phyloP scores from a whole-genome alignment of 306 rosid species.

The Senna tora region DNA sequence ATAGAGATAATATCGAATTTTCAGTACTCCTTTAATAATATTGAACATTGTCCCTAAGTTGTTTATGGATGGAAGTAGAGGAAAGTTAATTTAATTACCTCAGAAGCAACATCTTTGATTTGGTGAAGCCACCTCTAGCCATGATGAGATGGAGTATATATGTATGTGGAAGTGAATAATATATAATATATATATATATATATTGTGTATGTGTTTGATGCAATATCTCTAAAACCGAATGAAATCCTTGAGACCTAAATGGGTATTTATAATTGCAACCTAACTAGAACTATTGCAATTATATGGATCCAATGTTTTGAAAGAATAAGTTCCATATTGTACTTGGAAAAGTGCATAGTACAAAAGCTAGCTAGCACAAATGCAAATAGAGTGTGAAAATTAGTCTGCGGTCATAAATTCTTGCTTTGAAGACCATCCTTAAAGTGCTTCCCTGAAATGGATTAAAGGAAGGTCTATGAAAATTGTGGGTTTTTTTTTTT shows the following conservation, averaged over 20 bases:
- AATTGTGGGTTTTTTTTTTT: neutral
- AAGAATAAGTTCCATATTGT: neutral
- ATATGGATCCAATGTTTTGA: neutral
- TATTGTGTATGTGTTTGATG: too few relatives aligned
- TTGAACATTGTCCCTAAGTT: too few relatives aligned
- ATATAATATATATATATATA: too few relatives aligned
- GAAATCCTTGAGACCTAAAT: neutral
- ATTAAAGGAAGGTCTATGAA: neutral
- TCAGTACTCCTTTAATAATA: too few relatives aligned
- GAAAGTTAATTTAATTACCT: conserved; percentile 35
- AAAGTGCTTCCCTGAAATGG: conserved; percentile 5
- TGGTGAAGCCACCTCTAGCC: conserved; percentile 40
- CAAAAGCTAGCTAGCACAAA: neutral
- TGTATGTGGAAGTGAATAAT: neutral
- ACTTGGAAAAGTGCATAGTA: too few relatives aligned
- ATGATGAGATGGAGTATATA: conserved; percentile 27
- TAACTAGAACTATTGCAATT: neutral
- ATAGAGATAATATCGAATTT: too few relatives aligned
- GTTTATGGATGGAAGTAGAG: too few relatives aligned
- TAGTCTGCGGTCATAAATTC: conserved; percentile 32
- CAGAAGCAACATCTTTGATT: conserved; percentile 36
- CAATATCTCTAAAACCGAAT: neutral
- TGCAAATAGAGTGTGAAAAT: conserved; percentile 1
- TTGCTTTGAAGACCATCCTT: conserved; percentile 18
- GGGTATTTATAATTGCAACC: conserved; percentile 33